A percentile compares a stretch with the other conserved stretches of the same genome.
These are phyloP conservation scores for Populus trichocarpa DNA, from an alignment of 441 rosid species.

Conservation along the genomic window DNA sequence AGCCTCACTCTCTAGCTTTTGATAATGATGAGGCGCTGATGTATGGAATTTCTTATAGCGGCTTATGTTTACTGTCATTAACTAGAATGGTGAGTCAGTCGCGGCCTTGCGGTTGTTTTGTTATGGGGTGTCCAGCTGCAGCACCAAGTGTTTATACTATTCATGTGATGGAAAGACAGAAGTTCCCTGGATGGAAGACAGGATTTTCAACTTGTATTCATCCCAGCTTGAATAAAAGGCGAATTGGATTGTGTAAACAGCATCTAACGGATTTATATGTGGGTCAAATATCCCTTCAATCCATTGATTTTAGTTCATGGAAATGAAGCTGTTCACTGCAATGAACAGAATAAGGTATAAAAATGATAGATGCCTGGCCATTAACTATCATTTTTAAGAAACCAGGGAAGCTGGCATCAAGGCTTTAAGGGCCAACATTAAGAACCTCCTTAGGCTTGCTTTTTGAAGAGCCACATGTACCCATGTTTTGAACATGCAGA, in stretches of 20 bases:
- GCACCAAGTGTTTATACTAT: slow-evolving; percentile 77
- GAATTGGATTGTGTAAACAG: slow-evolving; percentile 70
- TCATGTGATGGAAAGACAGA: slow-evolving; percentile 93
- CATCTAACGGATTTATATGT: slow-evolving; percentile 66
- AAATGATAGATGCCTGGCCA: not conserved
- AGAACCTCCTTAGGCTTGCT: not conserved
- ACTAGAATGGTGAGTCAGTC: slow-evolving; percentile 70
- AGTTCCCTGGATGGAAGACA: slow-evolving; percentile 93
- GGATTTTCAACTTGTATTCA: slow-evolving; percentile 83
- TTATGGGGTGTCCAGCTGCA: slow-evolving; percentile 57
- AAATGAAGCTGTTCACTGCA: slow-evolving; percentile 23
- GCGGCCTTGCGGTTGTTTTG: slow-evolving; percentile 77
- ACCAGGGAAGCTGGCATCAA: not conserved
- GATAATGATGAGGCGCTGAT: slow-evolving; percentile 57
- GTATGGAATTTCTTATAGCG: slow-evolving; percentile 65
- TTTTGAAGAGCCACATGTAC: not conserved
- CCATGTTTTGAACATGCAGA: not conserved
- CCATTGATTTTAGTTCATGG: slow-evolving; percentile 79
- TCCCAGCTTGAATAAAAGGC: slow-evolving; percentile 77
- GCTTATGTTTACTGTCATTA: slow-evolving; percentile 65
- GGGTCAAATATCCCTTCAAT: slow-evolving; percentile 82
- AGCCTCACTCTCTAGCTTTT: slow-evolving; percentile 32
- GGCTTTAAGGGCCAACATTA: not conserved
- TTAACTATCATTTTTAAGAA: not conserved
- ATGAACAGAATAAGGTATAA: not conserved